phyloP scores from a whole-genome alignment of 768 basidiomycete genomes.

The Podaxis pistillaris region DNA sequence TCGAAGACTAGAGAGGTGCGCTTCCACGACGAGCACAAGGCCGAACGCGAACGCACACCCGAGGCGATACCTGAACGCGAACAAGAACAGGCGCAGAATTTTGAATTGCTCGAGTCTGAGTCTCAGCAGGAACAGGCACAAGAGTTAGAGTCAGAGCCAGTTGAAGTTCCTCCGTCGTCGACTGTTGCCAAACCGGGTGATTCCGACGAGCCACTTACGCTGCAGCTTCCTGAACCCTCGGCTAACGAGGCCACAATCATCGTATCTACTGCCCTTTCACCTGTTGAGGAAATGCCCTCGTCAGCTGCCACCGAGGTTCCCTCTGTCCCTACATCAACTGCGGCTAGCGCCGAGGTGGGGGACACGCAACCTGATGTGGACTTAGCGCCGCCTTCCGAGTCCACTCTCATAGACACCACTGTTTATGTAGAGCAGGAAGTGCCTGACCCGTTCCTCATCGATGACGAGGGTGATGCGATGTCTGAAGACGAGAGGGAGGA shows the following conservation, averaged over 20 bases:
- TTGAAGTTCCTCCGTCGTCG: neutral
- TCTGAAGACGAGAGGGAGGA: slow-evolving; percentile 36
- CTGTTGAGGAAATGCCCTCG: slow-evolving; percentile 2
- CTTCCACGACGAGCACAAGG: neutral
- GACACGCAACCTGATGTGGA: neutral
- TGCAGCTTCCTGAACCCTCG: neutral
- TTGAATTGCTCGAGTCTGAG: neutral
- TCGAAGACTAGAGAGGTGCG: neutral
- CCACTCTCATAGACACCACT: slow-evolving; percentile 12
- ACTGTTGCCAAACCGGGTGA: neutral
- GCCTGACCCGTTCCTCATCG: slow-evolving; percentile 62
- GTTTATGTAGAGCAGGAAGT: slow-evolving; percentile 44
- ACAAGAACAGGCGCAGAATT: neutral
- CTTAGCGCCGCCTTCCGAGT: neutral
- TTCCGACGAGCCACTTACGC: neutral
- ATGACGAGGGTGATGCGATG: slow-evolving; percentile 46
- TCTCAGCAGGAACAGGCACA: neutral
- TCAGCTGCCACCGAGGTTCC: neutral
- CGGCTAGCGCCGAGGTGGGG: neutral
- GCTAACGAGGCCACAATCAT: neutral
- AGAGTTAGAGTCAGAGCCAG: neutral
- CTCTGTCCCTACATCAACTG: slow-evolving; percentile 2
- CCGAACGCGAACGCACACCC: neutral
- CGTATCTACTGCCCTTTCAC: slow-evolving; percentile 4
- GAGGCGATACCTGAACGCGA: neutral